phyloP scores from a whole-genome alignment of 768 basidiomycete genomes.

The Tricholoma sp. region DNA sequence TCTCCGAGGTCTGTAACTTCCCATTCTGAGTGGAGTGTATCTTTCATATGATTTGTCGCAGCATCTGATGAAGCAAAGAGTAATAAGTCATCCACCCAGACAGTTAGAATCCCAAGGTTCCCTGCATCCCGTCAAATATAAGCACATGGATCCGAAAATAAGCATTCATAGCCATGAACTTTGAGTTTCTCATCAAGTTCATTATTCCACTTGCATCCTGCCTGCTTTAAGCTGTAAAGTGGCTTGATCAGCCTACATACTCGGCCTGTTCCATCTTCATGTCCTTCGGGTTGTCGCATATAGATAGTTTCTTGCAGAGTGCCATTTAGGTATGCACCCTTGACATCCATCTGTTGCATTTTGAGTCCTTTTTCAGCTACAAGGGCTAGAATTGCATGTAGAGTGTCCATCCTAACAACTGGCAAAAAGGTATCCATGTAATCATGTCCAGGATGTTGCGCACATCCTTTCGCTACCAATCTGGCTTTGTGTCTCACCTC shows the following conservation, averaged over 20 bases:
- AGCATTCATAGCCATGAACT: slow-evolving; percentile 12
- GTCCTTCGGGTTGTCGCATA: slow-evolving; percentile 26
- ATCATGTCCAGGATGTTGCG: slow-evolving; percentile 29
- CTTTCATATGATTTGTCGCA: neutral
- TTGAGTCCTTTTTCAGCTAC: slow-evolving; percentile 12
- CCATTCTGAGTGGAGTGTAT: neutral
- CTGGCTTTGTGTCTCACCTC: slow-evolving; percentile 27
- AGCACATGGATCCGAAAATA: slow-evolving; percentile 16
- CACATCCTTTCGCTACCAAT: slow-evolving; percentile 31
- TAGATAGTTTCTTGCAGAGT: slow-evolving; percentile 22
- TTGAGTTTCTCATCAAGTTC: slow-evolving; percentile 18
- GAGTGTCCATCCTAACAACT: slow-evolving; percentile 9
- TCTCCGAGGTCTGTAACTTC: neutral
- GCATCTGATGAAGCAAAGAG: slow-evolving; percentile 4
- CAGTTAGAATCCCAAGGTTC: slow-evolving; percentile 14
- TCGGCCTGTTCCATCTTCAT: slow-evolving; percentile 5
- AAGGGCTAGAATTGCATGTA: slow-evolving; percentile 20
- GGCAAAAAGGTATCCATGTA: slow-evolving; percentile 23
- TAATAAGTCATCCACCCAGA: no score
- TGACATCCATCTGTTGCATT: no score
- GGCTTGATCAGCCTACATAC: slow-evolving; percentile 3
- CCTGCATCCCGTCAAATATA: no score
- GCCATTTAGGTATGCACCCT: slow-evolving; percentile 11
- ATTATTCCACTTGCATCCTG: slow-evolving; percentile 22
- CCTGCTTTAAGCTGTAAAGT: slow-evolving; percentile 10